Percentiles rank a stretch among this genome's conserved stretches.
Conservation (phyloP, 768 basidiomycete species). For the Lactifluus subvellereus region DNA sequence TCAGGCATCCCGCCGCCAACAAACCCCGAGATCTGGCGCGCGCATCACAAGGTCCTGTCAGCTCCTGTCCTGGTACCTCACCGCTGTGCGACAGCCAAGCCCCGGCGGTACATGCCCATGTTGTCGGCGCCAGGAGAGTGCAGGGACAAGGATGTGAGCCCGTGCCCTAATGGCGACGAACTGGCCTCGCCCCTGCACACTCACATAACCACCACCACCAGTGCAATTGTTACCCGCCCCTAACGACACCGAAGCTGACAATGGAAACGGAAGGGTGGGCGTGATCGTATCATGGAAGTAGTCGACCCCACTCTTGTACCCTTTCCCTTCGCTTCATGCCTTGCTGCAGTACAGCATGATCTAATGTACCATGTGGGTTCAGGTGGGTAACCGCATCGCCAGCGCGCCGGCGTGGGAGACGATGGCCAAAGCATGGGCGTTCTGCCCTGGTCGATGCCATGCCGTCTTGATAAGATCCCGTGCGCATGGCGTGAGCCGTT, state of each 20-base stretch:
- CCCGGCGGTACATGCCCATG: neutral
- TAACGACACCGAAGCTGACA: neutral
- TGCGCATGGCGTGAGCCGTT: neutral
- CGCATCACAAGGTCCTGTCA: neutral
- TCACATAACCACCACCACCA: neutral
- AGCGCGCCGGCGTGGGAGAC: slow-evolving; percentile 15
- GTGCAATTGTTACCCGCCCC: neutral
- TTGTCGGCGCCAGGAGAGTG: neutral
- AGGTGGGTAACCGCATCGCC: neutral
- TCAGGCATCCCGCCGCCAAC: neutral
- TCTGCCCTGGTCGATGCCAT: neutral
- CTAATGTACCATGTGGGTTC: neutral
- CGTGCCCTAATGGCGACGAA: neutral
- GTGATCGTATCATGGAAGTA: slow-evolving; percentile 5
- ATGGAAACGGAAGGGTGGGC: neutral
- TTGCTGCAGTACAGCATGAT: neutral
- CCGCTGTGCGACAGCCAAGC: neutral
- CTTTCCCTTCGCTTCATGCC: neutral
- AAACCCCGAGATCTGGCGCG: slow-evolving; percentile 7
- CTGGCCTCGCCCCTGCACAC: neutral
- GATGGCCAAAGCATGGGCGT: neutral
- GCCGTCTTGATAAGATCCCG: slow-evolving; percentile 11
- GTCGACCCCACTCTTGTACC: neutral
- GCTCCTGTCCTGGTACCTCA: neutral
- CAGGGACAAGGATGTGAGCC: neutral